These are phyloP conservation scores for Naegleria fowleri DNA, from an alignment of 208 protist genomes.

Conservation along the genomic window DNA sequence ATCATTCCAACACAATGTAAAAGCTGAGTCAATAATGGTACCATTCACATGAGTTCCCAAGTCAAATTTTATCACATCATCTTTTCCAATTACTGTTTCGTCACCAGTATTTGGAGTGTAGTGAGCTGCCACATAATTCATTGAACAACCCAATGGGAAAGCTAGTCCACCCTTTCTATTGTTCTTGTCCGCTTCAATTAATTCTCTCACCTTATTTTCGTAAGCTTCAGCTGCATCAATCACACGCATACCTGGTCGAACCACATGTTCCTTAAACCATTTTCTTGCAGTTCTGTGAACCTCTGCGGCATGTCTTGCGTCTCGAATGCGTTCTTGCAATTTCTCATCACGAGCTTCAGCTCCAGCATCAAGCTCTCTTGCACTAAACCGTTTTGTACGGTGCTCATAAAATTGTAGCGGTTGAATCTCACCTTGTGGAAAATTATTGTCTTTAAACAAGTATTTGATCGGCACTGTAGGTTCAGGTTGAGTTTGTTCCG, in stretches of 20 bases:
- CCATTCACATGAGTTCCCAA: slow-evolving; percentile 98
- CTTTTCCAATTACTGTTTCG: slow-evolving; percentile 76
- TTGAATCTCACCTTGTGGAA: slow-evolving; percentile 1
- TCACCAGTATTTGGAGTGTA: slow-evolving; percentile 95
- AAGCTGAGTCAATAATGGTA: slow-evolving; percentile 92
- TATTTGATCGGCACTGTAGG: neutral
- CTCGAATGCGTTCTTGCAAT: neutral
- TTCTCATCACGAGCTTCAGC: slow-evolving; percentile 11
- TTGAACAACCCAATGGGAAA: slow-evolving; percentile 75
- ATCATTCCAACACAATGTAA: slow-evolving; percentile 57
- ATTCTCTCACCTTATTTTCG: slow-evolving; percentile 66
- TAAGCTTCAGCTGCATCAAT: slow-evolving; percentile 79
- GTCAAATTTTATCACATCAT: slow-evolving; percentile 95
- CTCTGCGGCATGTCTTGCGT: slow-evolving; percentile 70
- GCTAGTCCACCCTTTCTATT: slow-evolving; percentile 65
- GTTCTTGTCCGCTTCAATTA: slow-evolving; percentile 75
- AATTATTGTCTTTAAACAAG: neutral
- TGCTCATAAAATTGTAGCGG: neutral
- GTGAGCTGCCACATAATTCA: slow-evolving; percentile 96
- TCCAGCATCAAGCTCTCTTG: slow-evolving; percentile 65
- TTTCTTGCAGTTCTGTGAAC: slow-evolving; percentile 84
- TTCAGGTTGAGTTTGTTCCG: neutral
- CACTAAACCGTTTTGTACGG: slow-evolving; percentile 75
- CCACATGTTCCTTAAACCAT: slow-evolving; percentile 64
- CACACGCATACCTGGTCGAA: slow-evolving; percentile 82